Evolutionary conservation across 2,329 filamentous ascomycete genomes (phyloP), one percentile per base, ranked within the genome.

Genomic region (Diaporthe helianthi): DNA sequence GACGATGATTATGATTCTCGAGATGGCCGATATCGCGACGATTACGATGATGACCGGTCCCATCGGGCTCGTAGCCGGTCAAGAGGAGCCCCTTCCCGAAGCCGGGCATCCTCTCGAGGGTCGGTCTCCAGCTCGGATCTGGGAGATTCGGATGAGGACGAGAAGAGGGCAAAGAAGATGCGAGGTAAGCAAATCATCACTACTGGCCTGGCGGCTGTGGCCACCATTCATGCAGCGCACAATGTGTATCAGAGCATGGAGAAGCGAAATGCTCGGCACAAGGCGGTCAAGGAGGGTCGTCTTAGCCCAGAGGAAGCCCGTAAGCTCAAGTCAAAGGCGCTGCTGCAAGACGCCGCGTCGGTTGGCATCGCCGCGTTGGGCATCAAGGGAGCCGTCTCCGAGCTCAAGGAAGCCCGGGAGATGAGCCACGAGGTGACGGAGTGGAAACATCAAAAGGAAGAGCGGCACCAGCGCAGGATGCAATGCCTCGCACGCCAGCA

Each of bases 161-260:
- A 84, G 76, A 87, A 82, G 77, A 80, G 80, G 71, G 82, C 81
- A 46, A 84, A 81, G 77, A 88, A 86, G 77, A 86, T 88, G 82
- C 85, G 81, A 86, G 86, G 86, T 87, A 88, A 89, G 84, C 86
- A 88, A 81, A 74, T 87, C 71, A 73, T 89, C 69, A 88, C 84
- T 66, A 84, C 85, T 9, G 86, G 85, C 55, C 79, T 89, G 68
- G 87, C 87, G 66, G 82, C 85, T 65, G 84, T 88, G 72, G 86
- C 87, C 75, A 88, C 86, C 73, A 87, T 89, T 74, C 86, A 89
- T 77, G 87, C 87, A 73, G 86, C 84, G 73, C 83, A 89, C 75
- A 86, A 81, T 73, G 84, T 89, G 75, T 89, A 88, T 76, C 79
- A 84, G 74, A 88, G 85, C 78, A 83, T 88, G 84, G 84, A 87